Base-by-base conservation (phyloP, 768 basidiomycete species). In the Albatrellus ellisii region DNA sequence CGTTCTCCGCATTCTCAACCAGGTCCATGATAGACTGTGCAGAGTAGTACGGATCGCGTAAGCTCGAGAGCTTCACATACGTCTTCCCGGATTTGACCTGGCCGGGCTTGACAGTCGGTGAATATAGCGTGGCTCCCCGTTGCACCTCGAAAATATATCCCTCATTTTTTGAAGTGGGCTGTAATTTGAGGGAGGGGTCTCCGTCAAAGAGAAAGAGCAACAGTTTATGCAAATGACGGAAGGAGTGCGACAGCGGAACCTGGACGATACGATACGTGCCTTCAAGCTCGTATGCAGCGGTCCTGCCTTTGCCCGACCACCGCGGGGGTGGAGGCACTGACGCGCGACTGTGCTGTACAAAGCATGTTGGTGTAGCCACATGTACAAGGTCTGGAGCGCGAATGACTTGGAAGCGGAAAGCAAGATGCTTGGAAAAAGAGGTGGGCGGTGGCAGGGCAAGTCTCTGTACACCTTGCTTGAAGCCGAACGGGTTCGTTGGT, bases 191-290 rank as follows among this genome's bases (percentile, higher is more conserved):
- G 37, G 27, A 42, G 12, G 53, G 47, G 38, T 61, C 54, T 25
- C 53, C 47, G 15, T 56, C 59, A 48, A 81, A 84, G 4, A 81
- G 57, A 52, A 73, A 85, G 6, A 68, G 59, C 22, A 84, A 64
- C 36, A 86, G 67, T 35, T 66, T 68, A 29, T 72, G 71, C 4
- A 86, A 62, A 51, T 79, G 79, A 0, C 69, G 62, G 48, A 86
- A 76, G 0, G 77, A 79, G 54, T 82, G 84, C 53, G 68, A 79
- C 21, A 74, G 61, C 0, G 82, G 82, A 6, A 82, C 77, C 48
- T 81, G 80, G 4, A 74, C 73, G 40, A 83, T 60, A 40, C 81
- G 70, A 52, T 75, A 72, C 3, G 78, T 66, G 4, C 75, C 73
- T 4, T 76, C 72, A 41, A 62, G 57, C 14, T 55, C 47, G 26